A percentile compares a stretch with the other conserved stretches of the same genome.
Evolutionary conservation across 2,329 filamentous ascomycete species (phyloP).

Genomic region (Mollisia scopiformis): DNA sequence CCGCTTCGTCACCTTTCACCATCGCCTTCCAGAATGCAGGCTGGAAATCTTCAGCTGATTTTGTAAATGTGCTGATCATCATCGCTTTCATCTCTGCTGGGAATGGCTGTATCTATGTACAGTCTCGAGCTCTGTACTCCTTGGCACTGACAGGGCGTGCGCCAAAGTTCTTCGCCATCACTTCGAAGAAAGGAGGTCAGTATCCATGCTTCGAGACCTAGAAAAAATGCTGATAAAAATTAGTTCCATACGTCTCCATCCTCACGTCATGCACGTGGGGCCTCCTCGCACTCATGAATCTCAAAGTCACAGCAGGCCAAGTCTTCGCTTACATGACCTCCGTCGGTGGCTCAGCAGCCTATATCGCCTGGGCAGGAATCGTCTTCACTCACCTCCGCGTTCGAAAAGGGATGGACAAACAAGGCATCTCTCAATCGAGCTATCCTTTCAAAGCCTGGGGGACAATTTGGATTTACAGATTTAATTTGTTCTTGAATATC

Average conservation of each 20-base stretch:
- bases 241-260: constrained; percentile 49
- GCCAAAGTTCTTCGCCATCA: constrained; percentile 53
- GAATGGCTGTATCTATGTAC: constrained; percentile 58
- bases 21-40: constrained; percentile 55
- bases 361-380: constrained; percentile 49
- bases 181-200: constrained; percentile 48
- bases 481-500: constrained; percentile 25
- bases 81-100: constrained; percentile 53
- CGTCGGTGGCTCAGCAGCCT: constrained; percentile 46
- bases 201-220: background rate
- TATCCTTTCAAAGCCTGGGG: constrained; percentile 27
- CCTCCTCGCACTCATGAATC: constrained; percentile 47
- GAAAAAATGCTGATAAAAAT: background rate
- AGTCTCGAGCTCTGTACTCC: constrained; percentile 55
- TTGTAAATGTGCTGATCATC: constrained; percentile 58
- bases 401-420: constrained; percentile 40
- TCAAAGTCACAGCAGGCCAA: constrained; percentile 44
- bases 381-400: constrained; percentile 50
- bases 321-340: constrained; percentile 48
- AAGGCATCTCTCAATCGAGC: constrained; percentile 41
- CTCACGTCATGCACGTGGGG: constrained; percentile 53
- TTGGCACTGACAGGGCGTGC: constrained; percentile 57
- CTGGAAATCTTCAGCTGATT: constrained; percentile 53
- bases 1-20: constrained; percentile 53
- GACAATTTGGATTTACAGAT: constrained; percentile 27